Percentiles rank a stretch among this genome's conserved stretches.
Evolutionary conservation across 106 monocot species (phyloP).

Genomic region (Acorus calamus): DNA sequence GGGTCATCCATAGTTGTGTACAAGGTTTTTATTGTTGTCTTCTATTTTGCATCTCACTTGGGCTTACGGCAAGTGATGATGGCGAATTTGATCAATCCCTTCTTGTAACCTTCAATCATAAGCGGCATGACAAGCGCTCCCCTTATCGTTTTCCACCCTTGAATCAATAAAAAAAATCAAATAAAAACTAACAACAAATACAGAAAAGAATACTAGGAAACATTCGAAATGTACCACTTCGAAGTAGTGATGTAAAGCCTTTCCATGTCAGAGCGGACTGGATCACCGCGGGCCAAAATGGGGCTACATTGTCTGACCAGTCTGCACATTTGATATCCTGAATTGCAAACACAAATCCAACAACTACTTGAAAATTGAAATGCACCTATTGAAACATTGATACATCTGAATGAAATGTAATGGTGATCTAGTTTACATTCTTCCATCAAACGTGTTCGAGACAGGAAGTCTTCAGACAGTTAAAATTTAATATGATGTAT

Average conservation of each 20-base stretch:
- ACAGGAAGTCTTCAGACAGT: no score
- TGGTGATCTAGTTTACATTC: no score
- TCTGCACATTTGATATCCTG: conserved; percentile 84
- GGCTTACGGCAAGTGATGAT: conserved; percentile 82
- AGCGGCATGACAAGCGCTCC: conserved; percentile 86
- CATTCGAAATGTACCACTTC: conserved; percentile 27
- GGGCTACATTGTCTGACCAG: conserved; percentile 93
- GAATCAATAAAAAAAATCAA: not conserved
- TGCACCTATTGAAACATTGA: no score
- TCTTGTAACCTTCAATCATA: conserved; percentile 91
- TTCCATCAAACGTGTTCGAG: no score
- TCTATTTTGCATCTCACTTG: not conserved
- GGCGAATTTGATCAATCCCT: conserved; percentile 65
- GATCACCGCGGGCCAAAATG: conserved; percentile 93
- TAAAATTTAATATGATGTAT: not conserved
- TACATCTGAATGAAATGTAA: no score
- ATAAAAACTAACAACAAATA: no score
- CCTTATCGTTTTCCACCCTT: conserved; percentile 89
- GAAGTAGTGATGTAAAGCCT: conserved; percentile 70
- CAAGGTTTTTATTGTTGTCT: no score
- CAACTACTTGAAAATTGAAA: no score
- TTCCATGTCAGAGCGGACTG: conserved; percentile 61
- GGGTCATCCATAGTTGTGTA: no score
- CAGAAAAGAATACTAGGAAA: no score
- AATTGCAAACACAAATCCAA: not conserved